Evolutionary conservation across 176 grass and related monocot genomes (phyloP).

Genomic region (Olyra latifolia): DNA sequence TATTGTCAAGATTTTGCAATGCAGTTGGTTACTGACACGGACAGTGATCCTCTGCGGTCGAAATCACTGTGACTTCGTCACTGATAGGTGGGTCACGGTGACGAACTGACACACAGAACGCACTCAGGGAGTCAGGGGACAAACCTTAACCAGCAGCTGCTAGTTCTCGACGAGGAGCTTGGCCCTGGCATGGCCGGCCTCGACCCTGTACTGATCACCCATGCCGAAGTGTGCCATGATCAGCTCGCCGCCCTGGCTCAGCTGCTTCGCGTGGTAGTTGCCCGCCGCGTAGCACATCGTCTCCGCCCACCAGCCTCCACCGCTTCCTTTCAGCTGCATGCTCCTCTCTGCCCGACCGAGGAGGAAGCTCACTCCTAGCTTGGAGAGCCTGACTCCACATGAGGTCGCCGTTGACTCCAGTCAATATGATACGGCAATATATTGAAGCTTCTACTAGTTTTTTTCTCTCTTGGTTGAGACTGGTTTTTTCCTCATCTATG

Average conservation of each 20-base stretch:
- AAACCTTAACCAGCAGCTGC: background rate
- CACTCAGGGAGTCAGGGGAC: background rate
- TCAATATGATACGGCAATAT: no score
- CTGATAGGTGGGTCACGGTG: no score
- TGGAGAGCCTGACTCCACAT: no score
- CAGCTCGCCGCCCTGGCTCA: constrained; percentile 36
- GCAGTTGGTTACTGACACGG: background rate
- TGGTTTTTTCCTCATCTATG: no score
- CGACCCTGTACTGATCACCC: constrained; percentile 46
- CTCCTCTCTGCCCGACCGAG: no score
- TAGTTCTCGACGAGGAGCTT: constrained; percentile 46
- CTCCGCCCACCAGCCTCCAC: constrained; percentile 36
- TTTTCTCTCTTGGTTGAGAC: no score
- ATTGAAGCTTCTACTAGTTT: no score
- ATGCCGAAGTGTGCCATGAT: constrained; percentile 49
- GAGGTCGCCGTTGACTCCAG: no score
- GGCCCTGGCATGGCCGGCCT: constrained; percentile 31
- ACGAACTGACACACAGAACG: background rate
- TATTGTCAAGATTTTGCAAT: background rate
- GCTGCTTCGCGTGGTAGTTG: constrained; percentile 49
- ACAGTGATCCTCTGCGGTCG: no score
- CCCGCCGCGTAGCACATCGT: constrained; percentile 42
- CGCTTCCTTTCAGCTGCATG: background rate
- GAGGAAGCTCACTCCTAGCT: no score
- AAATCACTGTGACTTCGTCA: no score